Conservation (phyloP, 306 rosid genomes). For the Cucumis sativus region Cucumber_9930_V3 NC_026660.2:17683001-17683500, state of each 20-base stretch:
- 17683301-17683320: background rate
- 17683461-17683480: background rate
- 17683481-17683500: background rate
- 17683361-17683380: background rate
- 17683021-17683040: background rate
- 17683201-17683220: background rate
- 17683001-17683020: background rate
- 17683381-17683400: background rate
- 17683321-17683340: background rate
- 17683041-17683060: background rate
- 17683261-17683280: background rate
- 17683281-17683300: background rate
- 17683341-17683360: background rate
- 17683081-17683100: background rate
- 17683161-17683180: background rate
- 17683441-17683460: background rate
- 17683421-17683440: background rate
- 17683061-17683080: background rate
- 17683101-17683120: background rate
- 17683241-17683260: background rate
- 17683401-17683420: background rate
- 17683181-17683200: background rate
- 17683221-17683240: background rate
- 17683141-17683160: background rate
- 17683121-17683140: background rate